phyloP scores from a whole-genome alignment of 2,329 filamentous ascomycete species.

The Botrytis tulipae region DNA sequence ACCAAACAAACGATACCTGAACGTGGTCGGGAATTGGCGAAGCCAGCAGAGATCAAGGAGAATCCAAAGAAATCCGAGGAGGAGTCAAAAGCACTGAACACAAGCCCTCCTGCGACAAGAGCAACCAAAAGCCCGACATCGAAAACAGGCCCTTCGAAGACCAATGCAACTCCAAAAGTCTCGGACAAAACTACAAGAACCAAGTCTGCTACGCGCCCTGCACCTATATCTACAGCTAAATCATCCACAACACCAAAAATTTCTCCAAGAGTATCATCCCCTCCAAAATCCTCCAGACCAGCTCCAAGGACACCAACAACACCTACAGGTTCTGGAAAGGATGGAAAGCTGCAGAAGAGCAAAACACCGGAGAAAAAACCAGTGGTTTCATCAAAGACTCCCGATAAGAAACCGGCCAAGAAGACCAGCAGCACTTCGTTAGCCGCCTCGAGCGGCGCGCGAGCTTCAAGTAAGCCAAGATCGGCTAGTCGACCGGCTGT shows the following conservation, averaged over 20 bases:
- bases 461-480: conserved; percentile 31
- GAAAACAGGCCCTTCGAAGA: conserved; percentile 7
- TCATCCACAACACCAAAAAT: conserved; percentile 6
- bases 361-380: conserved; percentile 27
- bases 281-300: conserved; percentile 26
- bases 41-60: conserved; percentile 26
- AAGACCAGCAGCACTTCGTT: conserved; percentile 28
- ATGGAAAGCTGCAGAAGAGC: conserved; percentile 23
- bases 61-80: conserved; percentile 15
- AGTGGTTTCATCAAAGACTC: conserved; percentile 35
- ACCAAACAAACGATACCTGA: conserved; percentile 20
- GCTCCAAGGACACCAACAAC: conserved; percentile 21
- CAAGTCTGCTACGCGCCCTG: conserved; percentile 11
- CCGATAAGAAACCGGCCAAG: conserved; percentile 28
- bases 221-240: conserved; percentile 18
- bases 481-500: conserved; percentile 24
- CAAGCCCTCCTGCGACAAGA: not conserved
- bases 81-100: not conserved
- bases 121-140: conserved; percentile 2
- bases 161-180: not conserved
- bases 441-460: conserved; percentile 26
- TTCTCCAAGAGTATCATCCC: conserved; percentile 20
- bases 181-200: conserved; percentile 6
- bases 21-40: conserved; percentile 17
- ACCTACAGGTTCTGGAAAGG: not conserved